These are phyloP conservation scores for Umbelopsis vinacea DNA, from an alignment of 192 early-diverging fungal genomes.

Conservation along the genomic window DNA sequence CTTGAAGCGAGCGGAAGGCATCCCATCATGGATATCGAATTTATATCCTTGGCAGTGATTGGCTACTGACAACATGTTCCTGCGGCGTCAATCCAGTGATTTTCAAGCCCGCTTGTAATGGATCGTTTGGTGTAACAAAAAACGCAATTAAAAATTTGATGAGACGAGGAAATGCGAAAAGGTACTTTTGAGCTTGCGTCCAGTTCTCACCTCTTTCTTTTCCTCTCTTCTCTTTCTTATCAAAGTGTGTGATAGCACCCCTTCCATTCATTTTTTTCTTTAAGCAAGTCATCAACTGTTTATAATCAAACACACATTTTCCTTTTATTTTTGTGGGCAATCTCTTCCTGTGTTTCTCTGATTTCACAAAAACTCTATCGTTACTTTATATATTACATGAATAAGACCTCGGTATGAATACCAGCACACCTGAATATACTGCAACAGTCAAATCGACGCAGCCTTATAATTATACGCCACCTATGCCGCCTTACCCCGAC, in stretches of 20 bases:
- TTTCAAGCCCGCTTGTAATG: conserved; percentile 11
- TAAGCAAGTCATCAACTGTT: background rate
- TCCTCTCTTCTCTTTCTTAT: conserved; percentile 13
- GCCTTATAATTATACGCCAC: conserved; percentile 12
- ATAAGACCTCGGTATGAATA: conserved; percentile 8
- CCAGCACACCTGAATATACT: background rate
- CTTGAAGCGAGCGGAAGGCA: background rate
- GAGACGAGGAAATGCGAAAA: conserved; percentile 19
- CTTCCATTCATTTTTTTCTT: conserved; percentile 25
- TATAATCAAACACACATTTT: background rate
- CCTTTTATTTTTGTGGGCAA: background rate
- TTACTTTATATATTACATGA: background rate
- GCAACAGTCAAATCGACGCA: conserved; percentile 5
- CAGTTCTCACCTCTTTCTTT: conserved; percentile 21
- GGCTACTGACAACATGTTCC: conserved; percentile 1
- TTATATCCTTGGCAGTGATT: conserved; percentile 3
- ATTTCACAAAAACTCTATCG: background rate
- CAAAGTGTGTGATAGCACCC: conserved; percentile 16
- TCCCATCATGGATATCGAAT: conserved; percentile 3
- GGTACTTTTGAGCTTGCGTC: conserved; percentile 11
- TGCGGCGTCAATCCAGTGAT: conserved; percentile 10
- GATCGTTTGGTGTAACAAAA: conserved; percentile 19
- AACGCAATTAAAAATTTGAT: conserved; percentile 24
- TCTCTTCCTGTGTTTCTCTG: background rate
- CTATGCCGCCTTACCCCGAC: conserved; percentile 6